Evolutionary conservation across 768 basidiomycete species (phyloP).

Genomic region (Lentinula sp.): DNA sequence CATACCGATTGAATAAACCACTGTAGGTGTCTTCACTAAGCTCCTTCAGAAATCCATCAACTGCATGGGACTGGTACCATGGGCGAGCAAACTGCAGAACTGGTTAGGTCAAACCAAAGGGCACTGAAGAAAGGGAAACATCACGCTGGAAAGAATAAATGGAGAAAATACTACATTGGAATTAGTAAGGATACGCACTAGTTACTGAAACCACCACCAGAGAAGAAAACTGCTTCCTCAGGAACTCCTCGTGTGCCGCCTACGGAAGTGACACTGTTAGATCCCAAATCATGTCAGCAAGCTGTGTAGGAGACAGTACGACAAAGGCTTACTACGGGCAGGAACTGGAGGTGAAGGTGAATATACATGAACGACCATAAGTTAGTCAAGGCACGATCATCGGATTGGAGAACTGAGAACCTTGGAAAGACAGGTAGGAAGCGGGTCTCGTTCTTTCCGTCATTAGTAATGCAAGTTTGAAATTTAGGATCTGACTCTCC

Average conservation of each 20-base stretch:
- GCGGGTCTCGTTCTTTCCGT: conserved; percentile 32
- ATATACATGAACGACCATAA: not conserved
- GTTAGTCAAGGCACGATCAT: not conserved
- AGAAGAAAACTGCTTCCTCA: conserved; percentile 55
- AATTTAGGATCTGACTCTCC: conserved; percentile 32
- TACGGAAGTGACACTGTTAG: conserved; percentile 58
- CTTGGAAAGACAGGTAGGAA: conserved; percentile 41
- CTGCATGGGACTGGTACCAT: conserved; percentile 41
- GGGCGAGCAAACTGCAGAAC: conserved; percentile 44
- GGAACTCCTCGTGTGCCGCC: conserved; percentile 50
- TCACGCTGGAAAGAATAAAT: not conserved
- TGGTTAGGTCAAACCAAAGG: not conserved
- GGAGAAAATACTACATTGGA: not conserved
- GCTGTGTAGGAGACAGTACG: not conserved
- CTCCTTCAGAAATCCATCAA: conserved; percentile 34
- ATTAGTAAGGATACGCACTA: conserved; percentile 29
- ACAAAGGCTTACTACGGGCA: conserved; percentile 42
- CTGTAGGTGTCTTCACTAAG: conserved; percentile 44
- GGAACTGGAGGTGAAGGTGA: conserved; percentile 1
- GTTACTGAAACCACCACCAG: conserved; percentile 72
- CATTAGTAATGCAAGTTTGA: conserved; percentile 38
- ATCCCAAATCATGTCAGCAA: not conserved
- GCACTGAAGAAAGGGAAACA: not conserved
- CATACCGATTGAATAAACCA: conserved; percentile 54
- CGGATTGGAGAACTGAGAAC: not conserved